phyloP scores from a whole-genome alignment of 2,329 filamentous ascomycete species.

The Nemania abortiva region DNA sequence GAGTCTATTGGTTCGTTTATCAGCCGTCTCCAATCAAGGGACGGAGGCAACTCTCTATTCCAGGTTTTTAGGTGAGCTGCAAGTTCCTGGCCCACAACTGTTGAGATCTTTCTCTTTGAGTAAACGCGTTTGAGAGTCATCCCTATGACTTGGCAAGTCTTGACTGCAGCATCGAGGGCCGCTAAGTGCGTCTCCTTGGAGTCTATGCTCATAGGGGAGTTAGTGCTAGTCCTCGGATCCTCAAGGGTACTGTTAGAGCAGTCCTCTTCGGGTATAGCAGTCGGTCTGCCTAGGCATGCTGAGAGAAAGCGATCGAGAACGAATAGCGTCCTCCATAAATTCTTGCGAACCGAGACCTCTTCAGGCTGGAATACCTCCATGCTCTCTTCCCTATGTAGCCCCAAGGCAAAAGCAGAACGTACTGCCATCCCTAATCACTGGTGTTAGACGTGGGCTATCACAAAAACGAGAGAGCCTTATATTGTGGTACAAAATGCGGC shows the following conservation, averaged over 20 bases:
- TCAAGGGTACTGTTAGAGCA: slow-evolving; percentile 65
- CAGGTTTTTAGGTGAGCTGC: slow-evolving; percentile 65
- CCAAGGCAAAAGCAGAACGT: slow-evolving; percentile 71
- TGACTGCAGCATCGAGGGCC: slow-evolving; percentile 66
- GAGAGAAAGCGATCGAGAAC: slow-evolving; percentile 74
- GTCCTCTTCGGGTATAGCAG: slow-evolving; percentile 71
- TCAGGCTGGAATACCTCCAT: slow-evolving; percentile 64
- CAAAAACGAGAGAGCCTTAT: not conserved
- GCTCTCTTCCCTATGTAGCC: slow-evolving; percentile 71
- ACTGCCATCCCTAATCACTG: slow-evolving; percentile 69
- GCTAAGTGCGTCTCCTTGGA: slow-evolving; percentile 49
- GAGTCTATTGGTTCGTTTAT: slow-evolving; percentile 55
- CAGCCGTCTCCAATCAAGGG: slow-evolving; percentile 65
- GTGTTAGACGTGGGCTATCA: slow-evolving; percentile 18
- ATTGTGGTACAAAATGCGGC: not conserved
- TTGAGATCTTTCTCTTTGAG: slow-evolving; percentile 69
- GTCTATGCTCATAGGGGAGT: slow-evolving; percentile 31
- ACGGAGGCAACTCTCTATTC: slow-evolving; percentile 61
- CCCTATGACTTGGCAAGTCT: slow-evolving; percentile 69
- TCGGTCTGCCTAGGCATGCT: slow-evolving; percentile 71
- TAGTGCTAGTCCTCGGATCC: slow-evolving; percentile 17
- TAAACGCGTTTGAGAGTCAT: slow-evolving; percentile 71
- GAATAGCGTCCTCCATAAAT: slow-evolving; percentile 74
- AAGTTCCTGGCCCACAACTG: slow-evolving; percentile 68
- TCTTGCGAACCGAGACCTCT: slow-evolving; percentile 63